Evolutionary conservation across 768 basidiomycete genomes (phyloP), one percentile per base, ranked within the genome.

Genomic region (Trametes meyenii): DNA sequence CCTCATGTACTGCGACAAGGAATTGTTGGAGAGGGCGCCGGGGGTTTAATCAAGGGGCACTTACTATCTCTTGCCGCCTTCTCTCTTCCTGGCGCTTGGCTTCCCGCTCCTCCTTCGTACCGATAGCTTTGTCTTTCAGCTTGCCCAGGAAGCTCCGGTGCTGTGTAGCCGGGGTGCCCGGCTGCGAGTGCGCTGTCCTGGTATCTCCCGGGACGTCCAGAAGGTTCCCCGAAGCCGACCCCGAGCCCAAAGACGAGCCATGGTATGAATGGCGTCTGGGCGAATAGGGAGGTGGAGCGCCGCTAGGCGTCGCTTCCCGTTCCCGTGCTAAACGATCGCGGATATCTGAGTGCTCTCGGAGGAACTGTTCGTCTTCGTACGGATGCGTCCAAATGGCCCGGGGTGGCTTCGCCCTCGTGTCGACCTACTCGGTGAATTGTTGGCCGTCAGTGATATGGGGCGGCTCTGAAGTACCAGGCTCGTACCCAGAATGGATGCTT

Each of bases 371-470:
- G 69, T 90, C 88, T 58, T 90, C 86, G 60, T 83, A 83, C 1
- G 90, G 89, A 68, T 92, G 88, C 1, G 79, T 78, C 90, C 89
- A 92, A 66, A 85, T 89, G 0, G 84, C 79, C 0, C 89, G 82
- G 1, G 87, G 83, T 8, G 90, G 89, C 8, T 71, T 76, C 0
- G 84, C 82, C 59, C 73, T 77, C 0, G 87, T 89, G 62, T 91
- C 86, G 17, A 89, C 85, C 85, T 88, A 46, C 51, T 52, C 21
- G 24, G 11, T 35, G 50, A 46, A 29, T n/a, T n/a, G n/a, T n/a
- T n/a, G n/a, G n/a, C n/a, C n/a, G 43, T 21, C 33, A 36, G 36
- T 61, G n/a, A 55, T 48, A n/a, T 11, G 16, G 39, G 21, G n/a
- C 1, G 12, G 6, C 45, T 58, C 36, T n/a, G 17, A n/a, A 36